These are phyloP conservation scores for Aleurites moluccanus DNA, from an alignment of 441 rosid species.

Conservation along the genomic window DNA sequence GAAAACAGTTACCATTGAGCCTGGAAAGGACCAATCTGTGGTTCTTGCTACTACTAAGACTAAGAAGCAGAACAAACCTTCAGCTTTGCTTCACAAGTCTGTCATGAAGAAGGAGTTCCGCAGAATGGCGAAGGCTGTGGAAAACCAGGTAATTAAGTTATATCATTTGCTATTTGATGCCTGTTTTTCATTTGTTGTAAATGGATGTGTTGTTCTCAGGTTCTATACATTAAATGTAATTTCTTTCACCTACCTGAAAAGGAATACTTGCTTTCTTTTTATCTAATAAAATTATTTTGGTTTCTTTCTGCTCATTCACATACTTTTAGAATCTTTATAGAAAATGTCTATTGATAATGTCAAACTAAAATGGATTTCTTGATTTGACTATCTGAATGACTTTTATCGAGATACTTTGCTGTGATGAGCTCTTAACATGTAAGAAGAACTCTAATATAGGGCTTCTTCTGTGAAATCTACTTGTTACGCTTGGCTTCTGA, in stretches of 20 bases:
- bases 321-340: no score
- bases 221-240: no score
- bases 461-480: conserved; percentile 43
- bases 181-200: not conserved
- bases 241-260: not conserved
- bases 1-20: conserved; percentile 74
- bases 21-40: conserved; percentile 61
- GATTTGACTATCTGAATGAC: not conserved
- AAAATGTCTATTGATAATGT: not conserved
- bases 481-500: conserved; percentile 68
- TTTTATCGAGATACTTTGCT: not conserved
- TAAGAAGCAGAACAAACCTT: conserved; percentile 62
- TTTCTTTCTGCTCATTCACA: not conserved
- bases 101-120: conserved; percentile 68
- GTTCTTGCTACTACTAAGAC: conserved; percentile 73
- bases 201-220: not conserved
- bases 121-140: conserved; percentile 65
- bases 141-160: conserved; percentile 45
- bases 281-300: not conserved
- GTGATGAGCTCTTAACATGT: conserved; percentile 47
- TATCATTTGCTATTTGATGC: not conserved
- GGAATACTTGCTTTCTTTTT: not conserved
- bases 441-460: conserved; percentile 26
- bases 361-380: not conserved
- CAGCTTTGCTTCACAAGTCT: conserved; percentile 54